Conservation (phyloP, 495 filamentous ascomycete genomes). For the Astrothelium subdiscretum region DNA sequence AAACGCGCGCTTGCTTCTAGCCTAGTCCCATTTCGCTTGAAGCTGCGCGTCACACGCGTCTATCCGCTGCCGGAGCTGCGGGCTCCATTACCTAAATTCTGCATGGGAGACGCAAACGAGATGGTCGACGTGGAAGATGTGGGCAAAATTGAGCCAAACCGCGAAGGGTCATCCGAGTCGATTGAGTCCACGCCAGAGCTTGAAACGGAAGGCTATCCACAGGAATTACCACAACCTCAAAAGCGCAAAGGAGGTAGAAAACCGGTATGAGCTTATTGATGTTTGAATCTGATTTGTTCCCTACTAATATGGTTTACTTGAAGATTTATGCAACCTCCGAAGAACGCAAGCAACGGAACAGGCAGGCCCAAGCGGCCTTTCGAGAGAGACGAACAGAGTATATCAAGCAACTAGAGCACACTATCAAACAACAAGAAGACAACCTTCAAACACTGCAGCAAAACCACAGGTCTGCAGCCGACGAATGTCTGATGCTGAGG, state of each 20-base stretch:
- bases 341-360: slow-evolving; percentile 93
- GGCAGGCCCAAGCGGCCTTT: slow-evolving; percentile 95
- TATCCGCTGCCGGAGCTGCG: slow-evolving; percentile 9
- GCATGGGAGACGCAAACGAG: slow-evolving; percentile 10
- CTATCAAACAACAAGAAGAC: slow-evolving; percentile 95
- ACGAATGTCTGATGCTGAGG: slow-evolving; percentile 94
- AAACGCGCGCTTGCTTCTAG: not conserved
- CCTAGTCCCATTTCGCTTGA: slow-evolving; percentile 14
- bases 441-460: slow-evolving; percentile 82
- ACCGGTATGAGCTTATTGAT: slow-evolving; percentile 53
- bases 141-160: slow-evolving; percentile 24
- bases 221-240: slow-evolving; percentile 50
- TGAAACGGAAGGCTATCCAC: slow-evolving; percentile 43
- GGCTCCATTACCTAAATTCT: slow-evolving; percentile 27
- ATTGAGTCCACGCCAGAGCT: slow-evolving; percentile 39
- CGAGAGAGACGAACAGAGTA: slow-evolving; percentile 95
- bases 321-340: slow-evolving; percentile 98
- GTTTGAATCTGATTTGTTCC: slow-evolving; percentile 11
- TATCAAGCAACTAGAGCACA: slow-evolving; percentile 96
- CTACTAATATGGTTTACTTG: slow-evolving; percentile 6
- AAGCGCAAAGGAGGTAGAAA: slow-evolving; percentile 97
- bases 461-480: slow-evolving; percentile 86
- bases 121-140: slow-evolving; percentile 22
- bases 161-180: slow-evolving; percentile 29
- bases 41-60: slow-evolving; percentile 17